phyloP scores from a whole-genome alignment of 1,284 basidiomycete species.

The Lignosus rhinocerotis region DNA sequence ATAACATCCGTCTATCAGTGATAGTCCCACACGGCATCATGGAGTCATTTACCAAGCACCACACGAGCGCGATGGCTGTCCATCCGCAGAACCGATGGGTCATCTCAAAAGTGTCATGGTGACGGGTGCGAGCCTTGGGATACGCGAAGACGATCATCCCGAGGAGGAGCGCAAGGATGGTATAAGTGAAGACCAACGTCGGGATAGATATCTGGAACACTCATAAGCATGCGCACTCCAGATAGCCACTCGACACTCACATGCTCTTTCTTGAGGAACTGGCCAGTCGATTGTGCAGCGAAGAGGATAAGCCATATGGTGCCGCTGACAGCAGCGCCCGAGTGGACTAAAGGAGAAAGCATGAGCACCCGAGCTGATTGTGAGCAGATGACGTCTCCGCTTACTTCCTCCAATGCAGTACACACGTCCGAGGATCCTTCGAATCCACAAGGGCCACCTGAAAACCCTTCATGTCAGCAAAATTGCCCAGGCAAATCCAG shows the following conservation, averaged over 20 bases:
- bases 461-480: slow-evolving; percentile 6
- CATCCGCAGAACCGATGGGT: slow-evolving; percentile 58
- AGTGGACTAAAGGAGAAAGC: slow-evolving; percentile 41
- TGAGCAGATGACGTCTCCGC: slow-evolving; percentile 1
- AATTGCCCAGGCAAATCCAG: neutral
- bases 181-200: slow-evolving; percentile 52
- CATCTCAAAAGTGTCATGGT: slow-evolving; percentile 53
- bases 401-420: slow-evolving; percentile 54
- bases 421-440: slow-evolving; percentile 51
- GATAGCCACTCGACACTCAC: slow-evolving; percentile 28
- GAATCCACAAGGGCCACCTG: slow-evolving; percentile 55
- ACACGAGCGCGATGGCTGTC: slow-evolving; percentile 52
- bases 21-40: neutral
- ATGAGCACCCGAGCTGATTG: neutral
- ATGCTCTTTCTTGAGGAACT: slow-evolving; percentile 41
- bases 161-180: slow-evolving; percentile 47
- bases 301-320: slow-evolving; percentile 53
- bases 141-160: slow-evolving; percentile 50
- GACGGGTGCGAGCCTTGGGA: slow-evolving; percentile 44
- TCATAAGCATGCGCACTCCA: neutral
- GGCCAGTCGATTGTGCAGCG: slow-evolving; percentile 50
- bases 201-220: slow-evolving; percentile 40
- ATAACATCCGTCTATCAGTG: neutral
- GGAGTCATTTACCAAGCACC: slow-evolving; percentile 45
- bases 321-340: slow-evolving; percentile 53